Conservation (phyloP, 345 rosid genomes). For the Citrus unshiu region DNA sequence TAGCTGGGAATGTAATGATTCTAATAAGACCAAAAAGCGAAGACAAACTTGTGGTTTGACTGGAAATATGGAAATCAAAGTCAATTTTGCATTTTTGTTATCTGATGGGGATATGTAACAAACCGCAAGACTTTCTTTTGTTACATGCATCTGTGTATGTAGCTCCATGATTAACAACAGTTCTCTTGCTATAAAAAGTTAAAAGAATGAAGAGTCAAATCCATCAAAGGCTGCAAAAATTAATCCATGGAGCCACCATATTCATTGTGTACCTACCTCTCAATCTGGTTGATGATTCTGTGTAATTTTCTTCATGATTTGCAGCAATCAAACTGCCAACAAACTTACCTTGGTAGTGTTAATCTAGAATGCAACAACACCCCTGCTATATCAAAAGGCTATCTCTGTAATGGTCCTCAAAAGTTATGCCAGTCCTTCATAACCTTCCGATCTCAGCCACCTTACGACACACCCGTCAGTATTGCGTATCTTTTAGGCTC, state of each 20-base stretch:
- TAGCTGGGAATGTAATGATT: no score
- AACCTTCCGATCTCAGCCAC: conserved; percentile 14
- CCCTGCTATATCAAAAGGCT: conserved; percentile 17
- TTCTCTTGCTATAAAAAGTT: no score
- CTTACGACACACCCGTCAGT: conserved; percentile 10
- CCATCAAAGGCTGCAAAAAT: no score
- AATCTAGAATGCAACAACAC: not conserved
- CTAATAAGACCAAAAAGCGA: no score
- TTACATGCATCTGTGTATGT: no score
- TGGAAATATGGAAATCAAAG: no score
- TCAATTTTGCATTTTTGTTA: no score
- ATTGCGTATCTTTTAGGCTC: conserved; percentile 31
- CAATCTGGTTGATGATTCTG: not conserved
- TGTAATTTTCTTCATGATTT: not conserved
- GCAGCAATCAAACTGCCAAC: not conserved
- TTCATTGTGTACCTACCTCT: not conserved
- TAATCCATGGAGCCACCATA: not conserved
- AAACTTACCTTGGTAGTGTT: not conserved
- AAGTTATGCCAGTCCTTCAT: conserved; percentile 25
- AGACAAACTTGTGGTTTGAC: no score
- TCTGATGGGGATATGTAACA: no score
- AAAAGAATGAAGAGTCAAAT: no score
- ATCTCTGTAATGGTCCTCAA: conserved; percentile 23
- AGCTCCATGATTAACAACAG: no score
- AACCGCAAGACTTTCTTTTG: no score